phyloP scores from a whole-genome alignment of 139 green algal species.

The Pseudopediastrum boryanum region DNA sequence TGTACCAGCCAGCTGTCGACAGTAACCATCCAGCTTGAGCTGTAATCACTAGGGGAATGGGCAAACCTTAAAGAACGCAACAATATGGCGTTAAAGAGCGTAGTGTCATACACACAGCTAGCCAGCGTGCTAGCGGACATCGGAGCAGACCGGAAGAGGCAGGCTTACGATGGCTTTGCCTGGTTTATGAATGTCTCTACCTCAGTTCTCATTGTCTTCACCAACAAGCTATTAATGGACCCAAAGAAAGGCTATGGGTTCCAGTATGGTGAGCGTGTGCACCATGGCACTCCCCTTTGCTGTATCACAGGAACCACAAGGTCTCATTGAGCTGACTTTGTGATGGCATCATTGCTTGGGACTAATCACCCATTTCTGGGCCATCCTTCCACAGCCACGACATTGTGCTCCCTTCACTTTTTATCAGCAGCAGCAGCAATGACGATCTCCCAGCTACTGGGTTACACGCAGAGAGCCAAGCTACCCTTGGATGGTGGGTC shows the following conservation, averaged over 20 bases:
- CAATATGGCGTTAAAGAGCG: too few species aligned
- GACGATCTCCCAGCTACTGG: slow-evolving; percentile 39
- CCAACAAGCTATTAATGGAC: slow-evolving; percentile 73
- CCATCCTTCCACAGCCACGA: slow-evolving; percentile 50
- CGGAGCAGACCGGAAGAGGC: too few species aligned
- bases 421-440: slow-evolving; percentile 44
- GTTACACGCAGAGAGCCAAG: slow-evolving; percentile 33
- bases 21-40: too few species aligned
- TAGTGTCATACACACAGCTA: too few species aligned
- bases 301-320: too few species aligned
- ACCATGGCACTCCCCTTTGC: background rate
- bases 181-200: slow-evolving; percentile 49
- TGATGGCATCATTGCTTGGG: too few species aligned
- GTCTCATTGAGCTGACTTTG: too few species aligned
- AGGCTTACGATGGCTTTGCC: slow-evolving; percentile 30
- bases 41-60: too few species aligned
- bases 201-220: slow-evolving; percentile 66
- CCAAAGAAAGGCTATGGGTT: slow-evolving; percentile 61
- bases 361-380: too few species aligned
- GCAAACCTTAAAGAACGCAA: too few species aligned
- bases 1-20: too few species aligned
- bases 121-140: too few species aligned
- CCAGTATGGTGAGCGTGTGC: slow-evolving; percentile 53
- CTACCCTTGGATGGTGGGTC: slow-evolving; percentile 48
- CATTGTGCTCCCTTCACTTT: slow-evolving; percentile 67